Evolutionary conservation across 805 yeast species (phyloP).

Genomic region (Saccharomycopsis schoenii): DNA sequence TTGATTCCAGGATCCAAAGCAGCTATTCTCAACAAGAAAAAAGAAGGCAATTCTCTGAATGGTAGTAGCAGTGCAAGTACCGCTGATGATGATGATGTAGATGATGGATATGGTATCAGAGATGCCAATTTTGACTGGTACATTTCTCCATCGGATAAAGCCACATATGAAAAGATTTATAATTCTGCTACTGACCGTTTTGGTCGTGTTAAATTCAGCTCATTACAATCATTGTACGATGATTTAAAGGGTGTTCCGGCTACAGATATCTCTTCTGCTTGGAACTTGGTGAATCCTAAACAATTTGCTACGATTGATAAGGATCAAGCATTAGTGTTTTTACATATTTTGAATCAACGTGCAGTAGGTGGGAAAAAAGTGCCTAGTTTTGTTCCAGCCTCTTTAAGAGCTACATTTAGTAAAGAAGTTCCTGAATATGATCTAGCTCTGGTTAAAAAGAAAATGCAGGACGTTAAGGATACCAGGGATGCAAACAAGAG

Average conservation of each 20-base stretch:
- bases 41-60: conserved; percentile 25
- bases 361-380: conserved; percentile 66
- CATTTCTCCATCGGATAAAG: conserved; percentile 78
- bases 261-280: conserved; percentile 78
- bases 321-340: conserved; percentile 81
- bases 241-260: conserved; percentile 65
- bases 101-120: conserved; percentile 53
- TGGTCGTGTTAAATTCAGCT: conserved; percentile 71
- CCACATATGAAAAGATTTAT: conserved; percentile 71
- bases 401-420: conserved; percentile 82
- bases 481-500: conserved; percentile 14
- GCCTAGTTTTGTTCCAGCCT: conserved; percentile 92
- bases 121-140: conserved; percentile 88
- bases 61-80: conserved; percentile 28
- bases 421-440: conserved; percentile 74
- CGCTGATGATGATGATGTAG: conserved; percentile 48
- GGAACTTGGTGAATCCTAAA: conserved; percentile 93
- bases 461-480: conserved; percentile 41
- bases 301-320: conserved; percentile 81
- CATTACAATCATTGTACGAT: conserved; percentile 57
- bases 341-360: conserved; percentile 87
- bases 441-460: conserved; percentile 25
- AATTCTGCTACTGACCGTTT: conserved; percentile 62
- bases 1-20: conserved; percentile 83
- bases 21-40: conserved; percentile 76